Evolutionary conservation across 2,329 filamentous ascomycete genomes (phyloP), one percentile per base, ranked within the genome.

Genomic region (Colletotrichum echinochloae): DNA sequence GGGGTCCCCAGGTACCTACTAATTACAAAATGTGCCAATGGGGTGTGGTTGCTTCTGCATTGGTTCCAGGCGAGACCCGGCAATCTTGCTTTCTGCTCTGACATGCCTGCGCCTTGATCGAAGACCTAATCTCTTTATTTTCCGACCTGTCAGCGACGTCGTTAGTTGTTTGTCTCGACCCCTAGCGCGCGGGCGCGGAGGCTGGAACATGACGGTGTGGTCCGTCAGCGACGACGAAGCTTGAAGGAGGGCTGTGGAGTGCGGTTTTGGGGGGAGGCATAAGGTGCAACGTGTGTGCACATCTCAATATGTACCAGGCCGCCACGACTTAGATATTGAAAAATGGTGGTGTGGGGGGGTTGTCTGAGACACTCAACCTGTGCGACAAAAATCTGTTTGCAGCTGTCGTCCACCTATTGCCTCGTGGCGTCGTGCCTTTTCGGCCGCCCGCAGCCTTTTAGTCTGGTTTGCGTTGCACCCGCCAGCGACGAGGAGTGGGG

Each of bases 341-440:
- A 26, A 35, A 39, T 28, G 5, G 41, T 30, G 55, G 44, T 3
- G 41, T 5, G 18, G 23, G 14, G 46, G n/a, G 46, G 9, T 6
- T 51, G 52, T 69, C 65, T 70, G 63, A 70, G 66, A 70, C 66
- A 48, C 16, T 33, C 20, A 60, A 62, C 44, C 52, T 55, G 57
- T 67, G 44, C 41, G 33, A 62, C 64, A 51, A 62, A 66, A 66
- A 70, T 57, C 64, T 70, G 67, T 59, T 67, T 59, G 57, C 64
- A 55, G 56, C 49, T 44, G 41, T 52, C 49, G 59, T 46, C 51
- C 49, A 52, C 39, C 51, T 46, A 41, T 52, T 14, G 44, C 67
- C 67, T 70, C 64, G 67, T 70, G 64, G 67, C 67, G 64, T 63
- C 30, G 57, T 57, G 59, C 52, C 23, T 62, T 66, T 57, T 57